Percentiles rank a stretch among this genome's conserved stretches.
These are phyloP conservation scores for Calocera viscosa DNA, from an alignment of 768 basidiomycete genomes.

Conservation along the genomic window DNA sequence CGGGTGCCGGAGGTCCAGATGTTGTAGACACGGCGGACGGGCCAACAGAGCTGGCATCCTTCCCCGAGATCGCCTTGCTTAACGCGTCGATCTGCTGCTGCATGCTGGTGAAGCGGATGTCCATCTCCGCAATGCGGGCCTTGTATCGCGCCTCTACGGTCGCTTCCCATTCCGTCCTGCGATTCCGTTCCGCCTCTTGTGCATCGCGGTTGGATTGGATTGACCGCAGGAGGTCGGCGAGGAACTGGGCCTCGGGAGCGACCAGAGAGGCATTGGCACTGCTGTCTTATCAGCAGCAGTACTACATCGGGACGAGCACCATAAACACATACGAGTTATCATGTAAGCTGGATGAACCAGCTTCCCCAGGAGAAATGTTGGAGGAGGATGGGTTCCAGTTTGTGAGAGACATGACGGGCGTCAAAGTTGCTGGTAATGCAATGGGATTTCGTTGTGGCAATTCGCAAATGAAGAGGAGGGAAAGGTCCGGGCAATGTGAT, in stretches of 20 bases:
- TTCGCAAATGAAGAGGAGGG: not conserved
- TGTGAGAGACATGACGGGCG: not conserved
- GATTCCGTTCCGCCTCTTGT: not conserved
- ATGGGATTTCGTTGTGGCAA: not conserved
- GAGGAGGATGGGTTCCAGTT: not conserved
- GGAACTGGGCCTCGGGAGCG: not conserved
- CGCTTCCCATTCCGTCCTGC: not conserved
- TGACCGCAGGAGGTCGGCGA: conserved; percentile 1
- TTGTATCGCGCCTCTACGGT: not conserved
- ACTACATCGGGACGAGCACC: not conserved
- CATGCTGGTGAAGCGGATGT: not conserved
- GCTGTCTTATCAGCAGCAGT: not conserved
- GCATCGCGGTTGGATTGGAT: conserved; percentile 2
- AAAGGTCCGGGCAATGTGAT: not conserved
- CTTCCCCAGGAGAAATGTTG: not conserved
- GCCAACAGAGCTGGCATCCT: not conserved
- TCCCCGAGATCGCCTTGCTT: not conserved
- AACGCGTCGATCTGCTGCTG: not conserved
- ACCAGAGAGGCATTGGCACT: not conserved
- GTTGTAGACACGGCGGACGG: not conserved
- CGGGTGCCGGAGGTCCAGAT: not conserved
- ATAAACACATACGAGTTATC: not conserved
- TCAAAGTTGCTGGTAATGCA: not conserved
- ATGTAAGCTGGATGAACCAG: too few relatives aligned
- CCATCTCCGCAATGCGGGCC: not conserved